phyloP scores from a whole-genome alignment of 2,329 filamentous ascomycete genomes.

The Pseudogymnoascus sp. region DNA sequence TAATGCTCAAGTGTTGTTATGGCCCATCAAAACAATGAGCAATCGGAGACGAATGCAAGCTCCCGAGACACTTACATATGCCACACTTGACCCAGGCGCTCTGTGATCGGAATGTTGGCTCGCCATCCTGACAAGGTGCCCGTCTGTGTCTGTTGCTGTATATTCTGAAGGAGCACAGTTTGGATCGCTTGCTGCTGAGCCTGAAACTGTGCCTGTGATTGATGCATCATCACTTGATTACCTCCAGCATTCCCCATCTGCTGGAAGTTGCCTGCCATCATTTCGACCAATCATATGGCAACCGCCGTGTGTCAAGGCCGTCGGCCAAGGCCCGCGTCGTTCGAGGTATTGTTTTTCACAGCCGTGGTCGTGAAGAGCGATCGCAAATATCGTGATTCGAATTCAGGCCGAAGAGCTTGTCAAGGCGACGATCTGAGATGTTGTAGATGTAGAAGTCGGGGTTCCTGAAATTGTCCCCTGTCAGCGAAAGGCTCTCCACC shows the following conservation, averaged over 20 bases:
- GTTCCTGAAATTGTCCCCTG: conserved; percentile 2
- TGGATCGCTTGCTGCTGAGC: conserved; percentile 20
- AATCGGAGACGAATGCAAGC: neutral
- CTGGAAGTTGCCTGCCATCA: conserved; percentile 29
- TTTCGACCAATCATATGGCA: conserved; percentile 16
- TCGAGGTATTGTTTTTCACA: neutral
- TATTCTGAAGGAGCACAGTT: conserved; percentile 20
- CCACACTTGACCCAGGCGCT: conserved; percentile 26
- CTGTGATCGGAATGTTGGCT: conserved; percentile 19
- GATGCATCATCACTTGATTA: conserved; percentile 17
- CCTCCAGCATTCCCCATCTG: conserved; percentile 26
- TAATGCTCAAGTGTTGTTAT: neutral
- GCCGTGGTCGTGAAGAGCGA: neutral
- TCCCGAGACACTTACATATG: conserved; percentile 24
- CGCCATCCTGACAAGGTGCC: conserved; percentile 24
- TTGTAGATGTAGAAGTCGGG: conserved; percentile 7
- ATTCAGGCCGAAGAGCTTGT: neutral
- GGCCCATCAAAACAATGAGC: neutral
- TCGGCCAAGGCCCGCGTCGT: conserved; percentile 6
- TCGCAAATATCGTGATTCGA: conserved; percentile 5
- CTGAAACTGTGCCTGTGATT: conserved; percentile 4
- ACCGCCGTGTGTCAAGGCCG: conserved; percentile 5
- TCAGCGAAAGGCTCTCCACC: neutral
- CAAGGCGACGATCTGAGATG: neutral
- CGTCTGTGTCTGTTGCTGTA: conserved; percentile 16